Base-by-base conservation (phyloP, 805 yeast genomes). In the Wickerhamiella domercqiae region DNA sequence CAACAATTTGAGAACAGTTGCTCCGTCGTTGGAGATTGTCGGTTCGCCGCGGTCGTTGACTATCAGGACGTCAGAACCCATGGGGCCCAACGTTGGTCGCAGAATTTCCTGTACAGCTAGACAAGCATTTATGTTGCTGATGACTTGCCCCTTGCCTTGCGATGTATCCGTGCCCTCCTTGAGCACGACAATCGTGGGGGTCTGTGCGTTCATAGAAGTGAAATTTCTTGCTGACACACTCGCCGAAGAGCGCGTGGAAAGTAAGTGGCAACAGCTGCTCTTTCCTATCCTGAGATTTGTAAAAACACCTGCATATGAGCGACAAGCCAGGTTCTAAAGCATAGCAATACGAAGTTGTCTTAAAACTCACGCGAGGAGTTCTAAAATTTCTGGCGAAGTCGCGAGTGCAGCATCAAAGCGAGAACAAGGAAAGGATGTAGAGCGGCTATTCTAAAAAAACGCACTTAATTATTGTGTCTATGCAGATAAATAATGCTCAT, bases 111-210 rank as follows among this genome's bases (percentile, higher is more conserved):
- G 97, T 46, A 90, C 82, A 21, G 98, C 97, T 44, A 87, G 59
- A 62, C 98, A 90, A 3, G 98, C 97, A 64, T 87, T 87, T 57
- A 90, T 90, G 54, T 90, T 90, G 46, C 87, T 79, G 51, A 90
- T 75, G 48, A 84, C 80, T 66, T 90, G 98, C 18, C 97, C 97
- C 47, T 76, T 73, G 26, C 99, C 99, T 59, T 90, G 99, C 13
- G 95, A 80, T 22, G 93, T 66, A 55, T 90, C 98, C 3, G 99
- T 90, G 37, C 99, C 99, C 61, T 90, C 99, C 57, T 86, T 87
- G 44, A 90, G 73, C 38, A 90, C 97, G 45, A 90, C 97, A 50
- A 87, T 81, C n/a, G 98, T 87, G 33, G 98, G 98, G 28, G 96
- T 79, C 59, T 86, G 95, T 39, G 79, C 80, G 46, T 46, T 46